Conservation (phyloP, 352 stramenopile species). For the Globisporangium mamillatum region DNA sequence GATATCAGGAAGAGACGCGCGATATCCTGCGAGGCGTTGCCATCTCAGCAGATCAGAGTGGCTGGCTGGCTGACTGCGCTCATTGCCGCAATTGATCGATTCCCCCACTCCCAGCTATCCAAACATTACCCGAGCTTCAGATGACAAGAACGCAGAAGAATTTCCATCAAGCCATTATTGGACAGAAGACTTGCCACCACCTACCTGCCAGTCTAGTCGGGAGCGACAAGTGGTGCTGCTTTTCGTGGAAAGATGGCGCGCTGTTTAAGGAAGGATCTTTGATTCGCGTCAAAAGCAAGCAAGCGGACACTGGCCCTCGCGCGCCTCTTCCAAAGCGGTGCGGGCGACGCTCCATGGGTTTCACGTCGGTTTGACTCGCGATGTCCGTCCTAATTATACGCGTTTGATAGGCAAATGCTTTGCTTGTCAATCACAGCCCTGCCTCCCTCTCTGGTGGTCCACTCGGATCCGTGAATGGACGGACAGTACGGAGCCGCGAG, state of each 20-base stretch:
- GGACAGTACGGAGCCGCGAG: not conserved
- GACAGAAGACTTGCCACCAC: too few relatives aligned
- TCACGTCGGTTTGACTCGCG: constrained; percentile 2
- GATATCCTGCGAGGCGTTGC: not conserved
- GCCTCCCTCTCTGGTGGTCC: not conserved
- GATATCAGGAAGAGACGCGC: not conserved
- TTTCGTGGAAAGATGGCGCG: not conserved
- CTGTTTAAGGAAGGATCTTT: not conserved
- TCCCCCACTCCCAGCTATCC: too few relatives aligned
- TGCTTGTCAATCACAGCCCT: not conserved
- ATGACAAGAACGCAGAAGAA: too few relatives aligned
- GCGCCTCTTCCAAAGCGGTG: constrained; percentile 1
- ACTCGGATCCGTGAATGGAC: not conserved
- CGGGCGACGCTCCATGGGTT: not conserved
- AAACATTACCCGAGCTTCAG: too few relatives aligned
- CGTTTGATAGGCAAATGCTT: constrained; percentile 2
- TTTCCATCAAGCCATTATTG: too few relatives aligned
- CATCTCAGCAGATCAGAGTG: not conserved
- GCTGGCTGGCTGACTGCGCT: too few relatives aligned
- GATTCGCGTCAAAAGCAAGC: not conserved
- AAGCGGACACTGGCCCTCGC: too few relatives aligned
- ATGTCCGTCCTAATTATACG: constrained; percentile 1
- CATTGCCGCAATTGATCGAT: too few relatives aligned
- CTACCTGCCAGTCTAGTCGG: not conserved
- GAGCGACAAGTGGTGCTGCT: not conserved